A percentile compares a stretch with the other conserved stretches of the same genome.
Evolutionary conservation across 2,329 filamentous ascomycete species (phyloP).

Genomic region (Lasiodiplodia citricola): DNA sequence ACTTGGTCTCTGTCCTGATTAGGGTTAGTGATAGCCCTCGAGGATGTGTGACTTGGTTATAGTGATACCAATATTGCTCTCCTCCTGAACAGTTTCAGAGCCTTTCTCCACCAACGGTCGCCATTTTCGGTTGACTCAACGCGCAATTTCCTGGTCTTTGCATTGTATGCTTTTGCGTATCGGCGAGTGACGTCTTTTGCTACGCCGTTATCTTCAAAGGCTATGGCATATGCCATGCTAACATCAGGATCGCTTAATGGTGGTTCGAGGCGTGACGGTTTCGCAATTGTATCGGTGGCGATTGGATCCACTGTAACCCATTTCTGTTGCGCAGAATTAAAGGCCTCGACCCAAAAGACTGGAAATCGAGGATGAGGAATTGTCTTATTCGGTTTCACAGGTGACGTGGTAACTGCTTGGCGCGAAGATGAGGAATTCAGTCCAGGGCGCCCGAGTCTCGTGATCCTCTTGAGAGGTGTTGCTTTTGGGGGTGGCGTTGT

Average conservation of each 20-base stretch:
- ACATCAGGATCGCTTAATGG: constrained; percentile 79
- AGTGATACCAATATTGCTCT: constrained; percentile 29
- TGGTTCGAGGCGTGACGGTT: constrained; percentile 78
- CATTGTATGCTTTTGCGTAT: constrained; percentile 86
- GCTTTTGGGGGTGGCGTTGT: not conserved
- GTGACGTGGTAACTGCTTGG: not conserved
- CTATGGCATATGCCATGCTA: constrained; percentile 79
- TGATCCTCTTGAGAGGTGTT: constrained; percentile 18
- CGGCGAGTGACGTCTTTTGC: constrained; percentile 85
- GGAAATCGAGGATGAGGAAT: constrained; percentile 61
- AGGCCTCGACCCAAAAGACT: constrained; percentile 92
- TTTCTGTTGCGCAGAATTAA: constrained; percentile 84
- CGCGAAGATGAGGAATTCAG: not conserved
- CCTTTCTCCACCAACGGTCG: constrained; percentile 60
- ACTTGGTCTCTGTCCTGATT: constrained; percentile 74
- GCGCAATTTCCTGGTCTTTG: constrained; percentile 83
- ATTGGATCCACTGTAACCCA: constrained; percentile 90
- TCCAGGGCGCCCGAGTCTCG: constrained; percentile 16
- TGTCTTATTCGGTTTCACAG: constrained; percentile 11
- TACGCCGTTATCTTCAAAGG: constrained; percentile 79
- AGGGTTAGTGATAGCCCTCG: not conserved
- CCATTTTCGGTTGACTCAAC: constrained; percentile 70
- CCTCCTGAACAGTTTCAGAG: constrained; percentile 52
- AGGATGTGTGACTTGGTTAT: not conserved
- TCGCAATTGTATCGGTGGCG: constrained; percentile 79